These are phyloP conservation scores for Fusarium sp. DNA, from an alignment of 2,329 filamentous ascomycete species.

Conservation along the genomic window DNA sequence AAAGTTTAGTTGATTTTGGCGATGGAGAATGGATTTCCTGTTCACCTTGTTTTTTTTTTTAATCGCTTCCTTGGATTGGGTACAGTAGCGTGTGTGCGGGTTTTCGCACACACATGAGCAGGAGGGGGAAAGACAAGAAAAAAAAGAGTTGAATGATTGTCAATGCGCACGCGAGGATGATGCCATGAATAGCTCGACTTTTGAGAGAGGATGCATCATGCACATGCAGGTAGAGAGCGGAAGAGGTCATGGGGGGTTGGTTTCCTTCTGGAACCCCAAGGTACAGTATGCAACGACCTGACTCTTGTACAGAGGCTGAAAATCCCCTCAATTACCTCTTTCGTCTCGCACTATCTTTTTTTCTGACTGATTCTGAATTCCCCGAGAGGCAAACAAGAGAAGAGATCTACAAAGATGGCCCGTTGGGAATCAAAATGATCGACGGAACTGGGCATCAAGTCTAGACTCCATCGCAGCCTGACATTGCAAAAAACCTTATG, in stretches of 20 bases:
- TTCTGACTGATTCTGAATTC: background rate
- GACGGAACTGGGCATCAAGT: conserved; percentile 37
- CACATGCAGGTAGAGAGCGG: background rate
- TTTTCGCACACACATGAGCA: background rate
- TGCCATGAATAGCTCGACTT: background rate
- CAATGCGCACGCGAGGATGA: conserved; percentile 20
- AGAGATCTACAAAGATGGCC: background rate
- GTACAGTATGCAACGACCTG: background rate
- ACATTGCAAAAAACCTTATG: background rate
- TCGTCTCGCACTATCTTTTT: background rate
- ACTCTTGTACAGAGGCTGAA: background rate
- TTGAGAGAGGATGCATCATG: background rate
- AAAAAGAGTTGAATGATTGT: background rate
- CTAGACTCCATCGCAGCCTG: conserved; percentile 4
- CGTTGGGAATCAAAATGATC: conserved; percentile 11
- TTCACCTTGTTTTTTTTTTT: background rate
- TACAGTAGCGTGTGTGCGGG: conserved; percentile 5
- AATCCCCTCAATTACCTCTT: background rate
- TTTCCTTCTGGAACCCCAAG: background rate
- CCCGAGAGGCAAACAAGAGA: conserved; percentile 10
- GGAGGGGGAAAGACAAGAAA: conserved; percentile 1
- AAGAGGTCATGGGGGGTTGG: background rate
- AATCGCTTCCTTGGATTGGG: background rate
- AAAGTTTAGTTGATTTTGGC: conserved; percentile 13
- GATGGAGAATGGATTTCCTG: background rate